These are phyloP conservation scores for Quercus berberidifolia DNA, from an alignment of 306 rosid species.

Conservation along the genomic window DNA sequence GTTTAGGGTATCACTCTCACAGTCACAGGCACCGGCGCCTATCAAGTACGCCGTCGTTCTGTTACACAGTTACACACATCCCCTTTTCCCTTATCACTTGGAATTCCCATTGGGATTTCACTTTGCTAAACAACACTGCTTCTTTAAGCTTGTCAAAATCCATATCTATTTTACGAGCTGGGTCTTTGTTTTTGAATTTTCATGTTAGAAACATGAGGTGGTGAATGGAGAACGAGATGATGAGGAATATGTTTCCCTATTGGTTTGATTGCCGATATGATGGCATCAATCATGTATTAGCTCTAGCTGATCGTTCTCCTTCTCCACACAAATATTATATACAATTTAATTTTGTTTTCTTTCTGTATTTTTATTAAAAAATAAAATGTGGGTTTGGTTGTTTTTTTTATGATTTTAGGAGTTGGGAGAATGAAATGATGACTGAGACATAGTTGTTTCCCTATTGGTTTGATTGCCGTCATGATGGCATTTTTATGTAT, in stretches of 20 bases:
- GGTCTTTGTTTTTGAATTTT: not conserved
- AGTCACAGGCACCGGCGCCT: too few species aligned
- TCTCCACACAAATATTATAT: too few species aligned
- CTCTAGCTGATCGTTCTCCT: constrained; percentile 48
- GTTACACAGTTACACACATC: too few species aligned
- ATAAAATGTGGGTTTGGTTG: too few species aligned
- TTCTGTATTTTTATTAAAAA: not conserved
- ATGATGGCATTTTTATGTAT: constrained; percentile 28
- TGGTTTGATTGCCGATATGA: constrained; percentile 52
- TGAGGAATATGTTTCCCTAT: constrained; percentile 42
- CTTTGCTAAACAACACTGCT: not conserved
- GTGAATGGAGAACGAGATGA: constrained; percentile 35
- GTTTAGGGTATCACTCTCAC: not conserved
- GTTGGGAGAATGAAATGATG: constrained; percentile 34
- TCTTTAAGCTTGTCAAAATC: not conserved
- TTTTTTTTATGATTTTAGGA: not conserved
- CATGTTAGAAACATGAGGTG: not conserved
- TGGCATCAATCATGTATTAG: constrained; percentile 41
- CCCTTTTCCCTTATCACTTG: too few species aligned
- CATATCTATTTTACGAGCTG: too few species aligned
- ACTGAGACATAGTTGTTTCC: constrained; percentile 26
- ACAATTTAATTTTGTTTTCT: not conserved
- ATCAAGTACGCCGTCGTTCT: not conserved
- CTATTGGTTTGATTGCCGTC: constrained; percentile 57
- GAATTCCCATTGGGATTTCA: too few species aligned